Base-by-base conservation (phyloP, 768 basidiomycete genomes). In the Suillus weaverae region DNA sequence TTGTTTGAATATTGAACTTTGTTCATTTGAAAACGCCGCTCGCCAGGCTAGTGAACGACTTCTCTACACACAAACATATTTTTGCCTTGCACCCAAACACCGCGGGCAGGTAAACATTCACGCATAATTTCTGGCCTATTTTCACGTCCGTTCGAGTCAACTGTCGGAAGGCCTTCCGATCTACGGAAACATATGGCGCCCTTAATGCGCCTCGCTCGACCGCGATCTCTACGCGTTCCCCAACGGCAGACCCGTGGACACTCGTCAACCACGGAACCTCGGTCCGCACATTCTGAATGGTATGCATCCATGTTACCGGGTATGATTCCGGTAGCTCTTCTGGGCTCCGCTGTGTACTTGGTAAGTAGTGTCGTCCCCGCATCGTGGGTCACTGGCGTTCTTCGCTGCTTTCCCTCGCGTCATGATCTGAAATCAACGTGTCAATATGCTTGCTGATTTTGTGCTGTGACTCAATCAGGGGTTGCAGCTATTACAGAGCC, bases 321-420 rank as follows among this genome's bases (percentile, higher is more conserved):
- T 38, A 93, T 93, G 90, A 77, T 93, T 57, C 92, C 92, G 10
- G 79, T 94, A 61, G 86, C 88, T 60, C 78, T 94, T 60, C 81
- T 94, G 14, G 92, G 91, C 20, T 92, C 91, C 60, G 89, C 88
- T 10, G 83, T 94, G 63, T 94, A 92, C 77, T 80, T 92, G 69
- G 92, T 91, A 72, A 64, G 84, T 70, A 22, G 67, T 59, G 36
- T 39, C 33, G 32, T 51, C 10, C 50, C 46, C 22, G 46, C 43
- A 33, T 36, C 64, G 64, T 62, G 55, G 39, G n/a, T 54, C 56
- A 62, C 36, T 63, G 50, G 56, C 48, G 9, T 56, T 36, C 4
- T 50, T 38, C 36, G 20, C n/a, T 48, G 63, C 20, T n/a, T 39
- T 57, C 62, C 62, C 38, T 57, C 54, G 50, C 53, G 10, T 63